Evolutionary conservation across 2,329 filamentous ascomycete species (phyloP), one percentile per base, ranked within the genome.

Genomic region (Aspergillus thermomutatus): DNA sequence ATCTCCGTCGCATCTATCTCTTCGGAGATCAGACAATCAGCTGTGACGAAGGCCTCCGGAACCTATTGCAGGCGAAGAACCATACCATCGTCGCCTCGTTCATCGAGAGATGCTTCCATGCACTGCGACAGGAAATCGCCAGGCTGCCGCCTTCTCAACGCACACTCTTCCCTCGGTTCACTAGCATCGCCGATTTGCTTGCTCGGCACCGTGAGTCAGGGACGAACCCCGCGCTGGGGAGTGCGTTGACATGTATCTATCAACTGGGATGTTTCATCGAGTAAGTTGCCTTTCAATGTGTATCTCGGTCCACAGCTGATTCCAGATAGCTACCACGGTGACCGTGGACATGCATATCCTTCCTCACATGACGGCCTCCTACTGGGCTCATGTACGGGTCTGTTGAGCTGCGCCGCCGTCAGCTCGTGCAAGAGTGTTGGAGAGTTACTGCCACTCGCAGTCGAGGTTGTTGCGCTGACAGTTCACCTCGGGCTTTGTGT

Each of bases 1-100:
- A 58, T 52, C 60, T 61, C 57, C 68, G 63, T 60, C 66, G 64
- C 50, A 69, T 77, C 62, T 77, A 77, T 69, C 71, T 79, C 68
- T 79, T 79, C 64, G 77, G 77, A 67, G 77, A 79, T 60, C 76
- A 78, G 65, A 79, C 76, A 55, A 69, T 69, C 56, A 73, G 77
- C 61, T 76, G 75, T 57, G 70, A 76, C 58, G 65, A 71, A 49
- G 72, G 74, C 52, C 73, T 79, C 57, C 72, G 70, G 51, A 72
- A 72, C 55, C 67, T 78, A 47, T 62, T 78, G 52, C 69, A 75
- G 56, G 64, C 70, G 48, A 77, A 78, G 61, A 72, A 76, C 62
- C 72, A 78, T 63, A 72, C 72, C 19, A 56, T 79, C 7, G 59
- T 79, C 25, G 69, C 69, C 10, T 68, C 70, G 4, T 79, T 79